phyloP scores from a whole-genome alignment of 345 rosid species.

The Salix koriyanagi region DNA sequence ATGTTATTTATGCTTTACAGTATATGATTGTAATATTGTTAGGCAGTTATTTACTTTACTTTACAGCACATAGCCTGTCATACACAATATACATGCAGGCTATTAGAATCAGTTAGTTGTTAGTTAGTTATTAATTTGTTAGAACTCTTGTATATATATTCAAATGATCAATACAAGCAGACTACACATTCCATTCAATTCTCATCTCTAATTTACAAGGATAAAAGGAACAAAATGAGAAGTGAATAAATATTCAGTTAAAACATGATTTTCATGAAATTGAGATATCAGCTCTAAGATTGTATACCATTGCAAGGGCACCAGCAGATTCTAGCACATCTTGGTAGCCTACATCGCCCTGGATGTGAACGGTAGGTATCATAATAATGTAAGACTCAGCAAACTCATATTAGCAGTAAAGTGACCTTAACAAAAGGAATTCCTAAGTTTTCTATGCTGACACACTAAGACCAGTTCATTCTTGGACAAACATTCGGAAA shows the following conservation, averaged over 20 bases:
- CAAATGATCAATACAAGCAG: too few species aligned
- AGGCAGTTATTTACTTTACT: too few species aligned
- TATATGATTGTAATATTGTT: too few species aligned
- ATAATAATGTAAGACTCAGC: constrained; percentile 11
- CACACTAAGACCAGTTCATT: background rate
- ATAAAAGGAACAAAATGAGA: constrained; percentile 6
- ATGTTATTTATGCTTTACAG: too few species aligned
- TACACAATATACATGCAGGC: too few species aligned
- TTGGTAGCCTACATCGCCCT: constrained; percentile 95
- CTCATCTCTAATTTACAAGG: too few species aligned
- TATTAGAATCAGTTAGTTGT: too few species aligned
- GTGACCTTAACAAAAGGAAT: background rate
- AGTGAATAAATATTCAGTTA: background rate
- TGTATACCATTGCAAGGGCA: constrained; percentile 55
- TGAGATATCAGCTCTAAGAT: background rate
- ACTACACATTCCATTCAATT: too few species aligned
- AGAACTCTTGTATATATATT: too few species aligned
- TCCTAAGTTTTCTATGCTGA: background rate
- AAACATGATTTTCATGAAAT: constrained; percentile 3
- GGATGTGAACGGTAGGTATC: constrained; percentile 22
- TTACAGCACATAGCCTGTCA: too few species aligned
- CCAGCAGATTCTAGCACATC: constrained; percentile 75
- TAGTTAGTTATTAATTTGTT: too few species aligned
- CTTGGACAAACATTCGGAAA: background rate
- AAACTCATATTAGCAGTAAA: background rate